Base-by-base conservation (phyloP, 352 stramenopile species). In the Phytophthora citrophthora region DNA sequence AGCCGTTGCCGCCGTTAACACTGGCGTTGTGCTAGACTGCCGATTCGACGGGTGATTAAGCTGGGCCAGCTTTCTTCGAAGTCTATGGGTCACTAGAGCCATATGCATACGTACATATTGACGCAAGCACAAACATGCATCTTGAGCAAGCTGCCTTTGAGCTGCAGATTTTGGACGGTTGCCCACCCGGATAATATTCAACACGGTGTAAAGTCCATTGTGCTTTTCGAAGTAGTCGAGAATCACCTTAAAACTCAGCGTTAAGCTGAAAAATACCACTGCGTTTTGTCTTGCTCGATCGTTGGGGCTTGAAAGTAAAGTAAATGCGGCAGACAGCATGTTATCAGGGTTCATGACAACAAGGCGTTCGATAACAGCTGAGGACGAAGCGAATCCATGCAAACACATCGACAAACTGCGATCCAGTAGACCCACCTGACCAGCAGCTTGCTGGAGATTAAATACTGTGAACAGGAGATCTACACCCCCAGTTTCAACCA, bases 71-170 rank as follows among this genome's bases (percentile, higher is more conserved):
- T 84, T 88, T 29, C 86, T 76, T 7, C 84, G 76, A 2, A 94
- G 73, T 16, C 77, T 74, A 67, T 94, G 83, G 0, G 86, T 88
- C 8, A 90, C 72, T 2, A 94, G 54, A 5, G 83, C 79, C 73
- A 94, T 81, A 54, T 96, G 86, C 38, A 92, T 88, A n/a, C 88
- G 74, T 8, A 94, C 53, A 46, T 96, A 94, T 46, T 96, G 88
- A 6, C 88, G 81, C 44, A 96, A 68, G 32, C 86, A 94, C 24
- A 96, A 68, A 63, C 88, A 94, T 4, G 81, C 88, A 57, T 96
- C 84, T 67, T 96, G 88, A 18, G 86, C 86, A 9, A 96, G 63
- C 54, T 96, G 88, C 5, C 88, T 64, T 64, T 96, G 88, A 2
- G 83, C 83, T 7, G 81, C 77, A 6, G 79, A 91, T 48, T 93